These are phyloP conservation scores for Pestalotiopsis sp. DNA, from an alignment of 2,329 filamentous ascomycete species.

Conservation along the genomic window DNA sequence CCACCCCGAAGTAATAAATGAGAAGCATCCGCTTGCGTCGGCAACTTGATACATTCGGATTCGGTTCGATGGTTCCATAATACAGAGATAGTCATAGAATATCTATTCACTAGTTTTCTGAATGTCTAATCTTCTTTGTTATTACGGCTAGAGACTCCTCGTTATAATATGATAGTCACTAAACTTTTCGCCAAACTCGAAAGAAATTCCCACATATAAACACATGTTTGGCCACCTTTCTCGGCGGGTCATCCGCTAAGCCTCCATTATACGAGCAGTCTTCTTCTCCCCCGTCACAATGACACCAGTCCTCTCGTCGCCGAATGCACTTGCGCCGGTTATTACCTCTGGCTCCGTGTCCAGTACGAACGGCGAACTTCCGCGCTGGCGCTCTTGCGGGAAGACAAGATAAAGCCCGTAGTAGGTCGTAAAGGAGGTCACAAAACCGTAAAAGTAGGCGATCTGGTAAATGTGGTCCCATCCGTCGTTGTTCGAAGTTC, in stretches of 20 bases:
- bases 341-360: conserved; percentile 22
- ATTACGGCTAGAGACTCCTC: too few relatives aligned
- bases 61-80: too few relatives aligned
- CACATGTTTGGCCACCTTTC: too few relatives aligned
- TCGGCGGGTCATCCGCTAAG: neutral
- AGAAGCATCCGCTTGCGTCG: neutral
- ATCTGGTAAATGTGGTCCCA: conserved; percentile 35
- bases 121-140: too few relatives aligned
- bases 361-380: conserved; percentile 27
- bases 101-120: too few relatives aligned
- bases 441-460: conserved; percentile 32
- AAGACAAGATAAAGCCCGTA: conserved; percentile 23
- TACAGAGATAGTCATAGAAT: too few relatives aligned
- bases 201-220: too few relatives aligned
- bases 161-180: too few relatives aligned
- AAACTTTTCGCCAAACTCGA: too few relatives aligned
- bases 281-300: neutral
- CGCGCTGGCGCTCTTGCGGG: conserved; percentile 26
- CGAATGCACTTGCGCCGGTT: neutral
- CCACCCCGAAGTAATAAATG: neutral
- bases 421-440: conserved; percentile 24
- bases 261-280: neutral
- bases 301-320: neutral
- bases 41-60: too few relatives aligned
- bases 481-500: conserved; percentile 19